Evolutionary conservation across 352 stramenopile species (phyloP), one percentile per base, ranked within the genome.

Genomic region (Achlya hypogyna): DNA sequence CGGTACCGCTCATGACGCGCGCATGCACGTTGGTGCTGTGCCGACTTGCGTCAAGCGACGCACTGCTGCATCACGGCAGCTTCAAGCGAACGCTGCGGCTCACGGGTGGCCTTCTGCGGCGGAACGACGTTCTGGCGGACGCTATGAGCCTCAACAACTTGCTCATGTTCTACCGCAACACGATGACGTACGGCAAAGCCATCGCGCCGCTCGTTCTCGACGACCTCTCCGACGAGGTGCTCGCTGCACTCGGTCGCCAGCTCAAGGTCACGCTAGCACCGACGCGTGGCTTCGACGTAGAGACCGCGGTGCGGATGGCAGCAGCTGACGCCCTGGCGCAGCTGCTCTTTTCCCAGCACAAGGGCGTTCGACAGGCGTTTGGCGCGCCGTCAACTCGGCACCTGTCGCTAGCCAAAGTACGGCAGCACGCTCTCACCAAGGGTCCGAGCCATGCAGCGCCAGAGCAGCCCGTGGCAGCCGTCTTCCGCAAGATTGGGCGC

Each of bases 161-260:
- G 10, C 22, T 67, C 22, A 22, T 67, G 27, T 67, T 67, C 23
- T 67, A 25, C 42, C 45, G 60, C 45, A 67, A 67, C 32, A 52
- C 51, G 10, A 18, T 67, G 5, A 45, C 60, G 34, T 67, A 51
- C 51, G 51, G 60, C 4, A 67, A 54, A 4, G 42, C 56, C 42
- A 14, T 38, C 29, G 9, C 51, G 18, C 47, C 40, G 2, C 23
- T 51, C 18, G 59, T 67, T 22, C 60, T 59, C 32, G 29, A 67
- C 9, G 34, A 54, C 47, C 12, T 58, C 12, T 45, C 12, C 22
- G 60, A 53, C 18, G 20, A 22, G 9, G 43, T 67, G 43, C 31
- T 67, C 3, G 12, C 16, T 12, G 9, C n/a, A 18, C 42, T 67
- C 9, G 45, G 60, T 1, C 22, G 23, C 4, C 25, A 35, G 51